Evolutionary conservation across 768 basidiomycete species (phyloP), one percentile per base, ranked within the genome.

Genomic region (Coprinopsis strossmayeri): DNA sequence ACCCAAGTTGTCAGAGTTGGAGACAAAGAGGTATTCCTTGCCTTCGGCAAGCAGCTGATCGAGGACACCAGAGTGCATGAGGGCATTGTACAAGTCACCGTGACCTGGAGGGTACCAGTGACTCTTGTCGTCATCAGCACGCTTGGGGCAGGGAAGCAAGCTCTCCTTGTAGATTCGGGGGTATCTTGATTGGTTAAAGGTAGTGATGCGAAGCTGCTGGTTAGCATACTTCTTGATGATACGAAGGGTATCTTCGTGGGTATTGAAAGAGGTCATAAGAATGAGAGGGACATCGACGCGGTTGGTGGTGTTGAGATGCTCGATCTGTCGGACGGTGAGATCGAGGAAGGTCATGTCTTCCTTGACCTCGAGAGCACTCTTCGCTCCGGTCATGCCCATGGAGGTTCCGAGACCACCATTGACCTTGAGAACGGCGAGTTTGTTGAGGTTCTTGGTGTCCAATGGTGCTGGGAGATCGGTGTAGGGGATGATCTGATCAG

Each of bases 221-320:
- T 92, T 89, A 44, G 85, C 82, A 66, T 96, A 96, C 71, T 95
- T 96, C 68, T 96, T 91, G 69, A 94, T 91, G 76, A 96, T 91
- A 56, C 90, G 87, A 53, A 90, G 82, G 43, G 94, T 95, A 66
- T 97, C 93, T 30, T 96, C 91, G 64, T 93, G 89, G 17, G 94
- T 97, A 76, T 95, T 95, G 78, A 98, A 97, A 48, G 91, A 95
- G 62, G 93, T 96, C 95, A 96, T 95, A 61, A 97, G 82, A 70
- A 96, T 87, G 66, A 96, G 86, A n/a, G 91, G 93, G 38, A 95
- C 90, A 68, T 96, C 87, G 67, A 90, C 85, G 54, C 79, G 80
- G 62, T 80, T 73, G 42, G 81, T 78, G 45, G 83, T 87, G 76
- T 94, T 93, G 62, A 95, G 82, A 66, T 95, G 90, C 76, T 96